Evolutionary conservation across 2,329 filamentous ascomycete genomes (phyloP), one percentile per base, ranked within the genome.

Genomic region (Pseudonectria foliicola): DNA sequence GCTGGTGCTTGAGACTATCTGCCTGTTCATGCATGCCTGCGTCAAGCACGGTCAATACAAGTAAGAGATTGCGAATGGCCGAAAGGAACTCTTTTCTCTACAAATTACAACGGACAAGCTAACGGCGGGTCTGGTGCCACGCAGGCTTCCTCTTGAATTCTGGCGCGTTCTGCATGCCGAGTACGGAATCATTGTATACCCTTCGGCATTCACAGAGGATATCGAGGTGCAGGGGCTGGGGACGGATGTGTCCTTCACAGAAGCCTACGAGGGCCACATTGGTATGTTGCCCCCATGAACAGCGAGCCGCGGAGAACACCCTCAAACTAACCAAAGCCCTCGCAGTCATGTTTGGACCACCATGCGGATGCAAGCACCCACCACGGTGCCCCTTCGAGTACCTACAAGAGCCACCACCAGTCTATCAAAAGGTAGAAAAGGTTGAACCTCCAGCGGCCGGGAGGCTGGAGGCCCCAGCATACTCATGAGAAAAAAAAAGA

Each of bases 141-240:
- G 7, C 29, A 64, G 61, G 24, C 40, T 63, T 11, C 61, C 61
- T 10, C 42, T 52, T 2, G 57, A 59, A 33, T 64, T 64, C 33
- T 64, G 61, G 61, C 45, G 54, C 16, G 48, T 62, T 7, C 48
- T 64, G 11, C 58, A 62, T 24, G 39, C 50, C 6, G 60, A 64
- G 32, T 64, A 61, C 18, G 61, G 61, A 26, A 64, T 64, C 28
- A 45, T 64, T n/a, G 56, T 64, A 14, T 64, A 63, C 34, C 61
- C 61, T 3, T 62, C 60, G 1, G 61, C 61, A 4, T 44, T 64
- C 37, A 60, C 54, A 8, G 61, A 63, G 36, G 49, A 57, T 7
- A 45, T 63, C 16, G 54, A 59, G 15, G 38, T 57, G 8, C 45
- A 45, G 7, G 60, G 57, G 0, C 31, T 64, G 25, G 56, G 50